A percentile compares a stretch with the other conserved stretches of the same genome.
Conservation (phyloP, 2,329 filamentous ascomycete species). For the Nemania diffusa region DNA sequence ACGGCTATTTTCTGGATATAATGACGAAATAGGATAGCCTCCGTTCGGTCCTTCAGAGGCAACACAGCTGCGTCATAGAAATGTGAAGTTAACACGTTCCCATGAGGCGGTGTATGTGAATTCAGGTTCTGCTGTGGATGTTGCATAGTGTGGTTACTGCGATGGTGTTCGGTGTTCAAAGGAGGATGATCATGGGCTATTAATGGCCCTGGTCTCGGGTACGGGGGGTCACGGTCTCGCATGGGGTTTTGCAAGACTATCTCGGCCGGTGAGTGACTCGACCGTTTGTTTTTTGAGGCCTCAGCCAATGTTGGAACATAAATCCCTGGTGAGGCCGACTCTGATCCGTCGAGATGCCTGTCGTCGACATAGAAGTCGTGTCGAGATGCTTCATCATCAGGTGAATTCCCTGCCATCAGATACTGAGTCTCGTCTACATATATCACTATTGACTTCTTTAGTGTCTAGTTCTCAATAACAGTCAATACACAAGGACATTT, state of each 20-base stretch:
- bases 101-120: conserved; percentile 27
- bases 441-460: conserved; percentile 43
- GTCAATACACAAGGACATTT: conserved; percentile 21
- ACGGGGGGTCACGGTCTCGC: not conserved
- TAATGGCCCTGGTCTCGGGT: conserved; percentile 13
- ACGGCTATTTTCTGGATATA: conserved; percentile 51
- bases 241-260: not conserved
- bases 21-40: conserved; percentile 51
- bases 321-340: conserved; percentile 30
- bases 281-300: conserved; percentile 7
- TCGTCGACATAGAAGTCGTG: conserved; percentile 40
- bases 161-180: conserved; percentile 16
- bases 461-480: not conserved
- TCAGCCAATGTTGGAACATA: conserved; percentile 21
- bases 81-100: conserved; percentile 32
- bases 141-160: conserved; percentile 26
- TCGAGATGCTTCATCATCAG: conserved; percentile 37
- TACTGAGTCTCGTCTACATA: conserved; percentile 48
- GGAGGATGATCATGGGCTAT: conserved; percentile 1
- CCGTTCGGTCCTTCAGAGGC: conserved; percentile 48
- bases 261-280: conserved; percentile 6
- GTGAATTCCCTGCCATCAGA: conserved; percentile 40
- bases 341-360: conserved; percentile 26
- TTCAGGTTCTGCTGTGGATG: conserved; percentile 13
- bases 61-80: conserved; percentile 41